A percentile compares a stretch with the other conserved stretches of the same genome.
phyloP scores from a whole-genome alignment of 2,329 filamentous ascomycete genomes.

The Colletotrichum tofieldiae region DNA sequence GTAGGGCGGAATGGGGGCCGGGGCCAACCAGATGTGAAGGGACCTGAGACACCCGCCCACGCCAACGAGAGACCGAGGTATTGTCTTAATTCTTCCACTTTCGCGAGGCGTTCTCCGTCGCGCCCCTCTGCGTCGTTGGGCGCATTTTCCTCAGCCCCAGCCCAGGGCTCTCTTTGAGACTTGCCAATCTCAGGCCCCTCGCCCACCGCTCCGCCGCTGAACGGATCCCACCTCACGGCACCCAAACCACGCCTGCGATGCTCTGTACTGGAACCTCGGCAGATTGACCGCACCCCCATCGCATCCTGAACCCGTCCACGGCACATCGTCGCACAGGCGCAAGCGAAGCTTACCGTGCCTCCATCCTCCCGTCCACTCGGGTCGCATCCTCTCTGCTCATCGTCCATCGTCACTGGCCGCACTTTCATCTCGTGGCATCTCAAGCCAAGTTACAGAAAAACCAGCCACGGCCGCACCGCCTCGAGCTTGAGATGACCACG shows the following conservation, averaged over 20 bases:
- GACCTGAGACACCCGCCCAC: conserved; percentile 13
- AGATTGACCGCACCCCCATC: neutral
- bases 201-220: conserved; percentile 6
- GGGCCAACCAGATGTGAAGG: conserved; percentile 7
- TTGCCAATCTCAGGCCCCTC: neutral
- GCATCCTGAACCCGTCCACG: neutral
- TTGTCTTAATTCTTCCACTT: conserved; percentile 34
- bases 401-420: neutral
- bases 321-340: conserved; percentile 5
- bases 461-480: conserved; percentile 19
- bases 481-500: conserved; percentile 5
- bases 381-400: neutral
- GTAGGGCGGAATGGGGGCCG: conserved; percentile 36
- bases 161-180: neutral
- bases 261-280: neutral
- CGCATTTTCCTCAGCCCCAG: conserved; percentile 41
- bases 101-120: conserved; percentile 33
- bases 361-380: neutral
- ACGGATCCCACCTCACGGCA: neutral
- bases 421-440: conserved; percentile 10
- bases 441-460: neutral
- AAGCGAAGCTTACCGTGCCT: conserved; percentile 7
- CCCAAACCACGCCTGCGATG: neutral
- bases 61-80: conserved; percentile 6
- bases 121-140: conserved; percentile 22